Conservation (phyloP, 495 filamentous ascomycete genomes). For the Letharia lupina region DNA sequence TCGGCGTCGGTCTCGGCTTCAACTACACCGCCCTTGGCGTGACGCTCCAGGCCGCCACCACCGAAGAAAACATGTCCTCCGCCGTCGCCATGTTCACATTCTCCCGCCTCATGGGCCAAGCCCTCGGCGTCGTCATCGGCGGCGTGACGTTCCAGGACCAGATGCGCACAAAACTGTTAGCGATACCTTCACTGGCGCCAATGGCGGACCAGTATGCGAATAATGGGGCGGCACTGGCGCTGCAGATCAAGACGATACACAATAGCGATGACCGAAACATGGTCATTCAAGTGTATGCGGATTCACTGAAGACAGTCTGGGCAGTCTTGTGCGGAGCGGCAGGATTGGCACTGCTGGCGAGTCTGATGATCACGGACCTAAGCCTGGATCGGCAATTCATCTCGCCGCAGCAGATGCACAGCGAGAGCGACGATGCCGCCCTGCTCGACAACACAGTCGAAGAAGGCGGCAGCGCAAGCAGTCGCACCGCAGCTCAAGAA, state of each 20-base stretch:
- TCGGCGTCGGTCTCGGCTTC: constrained; percentile 41
- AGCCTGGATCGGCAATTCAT: constrained; percentile 40
- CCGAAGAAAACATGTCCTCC: constrained; percentile 41
- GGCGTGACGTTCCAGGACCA: constrained; percentile 54
- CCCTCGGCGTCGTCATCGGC: constrained; percentile 50
- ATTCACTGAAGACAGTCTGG: constrained; percentile 50
- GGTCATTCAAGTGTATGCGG: constrained; percentile 45
- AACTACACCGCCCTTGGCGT: constrained; percentile 32
- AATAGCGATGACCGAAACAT: constrained; percentile 29
- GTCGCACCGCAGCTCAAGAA: background rate
- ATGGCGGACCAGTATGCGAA: constrained; percentile 41
- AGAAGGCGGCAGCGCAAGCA: background rate
- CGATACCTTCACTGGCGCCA: constrained; percentile 33
- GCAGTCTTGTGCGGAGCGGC: constrained; percentile 42
- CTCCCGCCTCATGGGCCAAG: constrained; percentile 48
- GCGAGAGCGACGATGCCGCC: constrained; percentile 4
- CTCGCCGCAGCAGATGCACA: constrained; percentile 6
- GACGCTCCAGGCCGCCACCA: constrained; percentile 43
- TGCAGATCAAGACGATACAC: constrained; percentile 46
- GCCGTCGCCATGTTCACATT: constrained; percentile 52
- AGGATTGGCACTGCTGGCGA: constrained; percentile 40
- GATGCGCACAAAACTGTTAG: constrained; percentile 40
- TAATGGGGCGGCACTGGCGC: constrained; percentile 50
- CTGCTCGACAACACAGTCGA: constrained; percentile 10
- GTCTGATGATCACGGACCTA: constrained; percentile 42